phyloP scores from a whole-genome alignment of 345 rosid species.

The Gossypium australe region DNA sequence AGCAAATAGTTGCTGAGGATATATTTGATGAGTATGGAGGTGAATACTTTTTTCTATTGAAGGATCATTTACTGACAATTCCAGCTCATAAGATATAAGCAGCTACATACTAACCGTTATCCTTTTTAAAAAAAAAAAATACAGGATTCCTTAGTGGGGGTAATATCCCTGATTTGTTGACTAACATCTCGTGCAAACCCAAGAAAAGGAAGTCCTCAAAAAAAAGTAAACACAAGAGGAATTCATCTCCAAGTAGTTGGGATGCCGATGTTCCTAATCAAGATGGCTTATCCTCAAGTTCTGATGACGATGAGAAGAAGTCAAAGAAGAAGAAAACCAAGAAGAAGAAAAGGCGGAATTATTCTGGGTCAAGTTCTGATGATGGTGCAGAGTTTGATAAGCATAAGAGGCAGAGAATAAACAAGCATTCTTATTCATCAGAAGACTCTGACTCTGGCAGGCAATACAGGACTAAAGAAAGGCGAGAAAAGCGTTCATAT shows the following conservation, averaged over 20 bases:
- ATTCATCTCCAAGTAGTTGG: constrained; percentile 28
- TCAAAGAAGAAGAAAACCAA: constrained; percentile 42
- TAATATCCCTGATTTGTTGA: constrained; percentile 56
- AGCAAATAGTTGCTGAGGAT: constrained; percentile 95
- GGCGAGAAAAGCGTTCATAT: constrained; percentile 23
- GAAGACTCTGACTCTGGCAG: constrained; percentile 24
- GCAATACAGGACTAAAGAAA: constrained; percentile 24
- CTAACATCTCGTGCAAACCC: constrained; percentile 40
- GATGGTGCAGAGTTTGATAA: constrained; percentile 30
- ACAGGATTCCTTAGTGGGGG: constrained; percentile 73
- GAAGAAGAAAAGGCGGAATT: constrained; percentile 32
- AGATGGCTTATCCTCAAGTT: constrained; percentile 31
- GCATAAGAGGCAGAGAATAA: constrained; percentile 28
- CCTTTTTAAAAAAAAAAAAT: too few species aligned
- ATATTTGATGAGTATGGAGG: constrained; percentile 98
- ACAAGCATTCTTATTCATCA: constrained; percentile 25
- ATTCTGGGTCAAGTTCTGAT: constrained; percentile 34
- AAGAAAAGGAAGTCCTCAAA: constrained; percentile 42
- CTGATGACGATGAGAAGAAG: constrained; percentile 31
- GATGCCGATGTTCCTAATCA: constrained; percentile 17
- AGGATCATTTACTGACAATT: not conserved
- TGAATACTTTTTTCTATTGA: constrained; percentile 20
- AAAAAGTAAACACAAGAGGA: constrained; percentile 42
- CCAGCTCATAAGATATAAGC: constrained; percentile 2
- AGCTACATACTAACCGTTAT: constrained; percentile 11